Conservation (phyloP, 2,329 filamentous ascomycete species). For the Zopfia rhizophila region DNA sequence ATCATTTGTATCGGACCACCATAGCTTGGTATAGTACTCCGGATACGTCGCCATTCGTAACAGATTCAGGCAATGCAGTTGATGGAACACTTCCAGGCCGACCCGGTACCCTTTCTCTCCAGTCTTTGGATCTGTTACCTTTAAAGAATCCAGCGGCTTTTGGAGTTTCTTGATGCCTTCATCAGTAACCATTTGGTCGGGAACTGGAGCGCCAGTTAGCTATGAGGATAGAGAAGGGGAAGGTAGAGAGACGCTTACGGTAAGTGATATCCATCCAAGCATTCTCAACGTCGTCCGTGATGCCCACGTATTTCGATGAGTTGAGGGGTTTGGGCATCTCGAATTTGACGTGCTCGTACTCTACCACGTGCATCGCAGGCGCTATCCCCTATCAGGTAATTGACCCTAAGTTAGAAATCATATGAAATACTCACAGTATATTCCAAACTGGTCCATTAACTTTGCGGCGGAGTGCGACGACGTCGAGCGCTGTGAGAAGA, state of each 20-base stretch:
- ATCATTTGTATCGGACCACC: constrained; percentile 39
- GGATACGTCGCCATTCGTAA: constrained; percentile 47
- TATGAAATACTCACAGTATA: constrained; percentile 34
- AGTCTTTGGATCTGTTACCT: constrained; percentile 65
- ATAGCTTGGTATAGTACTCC: constrained; percentile 42
- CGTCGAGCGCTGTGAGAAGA: constrained; percentile 41
- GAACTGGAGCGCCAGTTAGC: constrained; percentile 56
- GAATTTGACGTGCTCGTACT: constrained; percentile 40
- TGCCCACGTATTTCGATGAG: constrained; percentile 62
- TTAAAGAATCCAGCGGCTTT: constrained; percentile 63
- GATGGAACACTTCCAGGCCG: constrained; percentile 68
- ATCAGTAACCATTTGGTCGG: constrained; percentile 69
- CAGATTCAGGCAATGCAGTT: constrained; percentile 50
- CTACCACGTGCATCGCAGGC: constrained; percentile 41
- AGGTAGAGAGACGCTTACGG: constrained; percentile 35
- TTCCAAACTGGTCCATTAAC: constrained; percentile 44
- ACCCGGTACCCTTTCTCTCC: constrained; percentile 69
- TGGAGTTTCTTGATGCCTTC: constrained; percentile 65
- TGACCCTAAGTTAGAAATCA: too few species aligned
- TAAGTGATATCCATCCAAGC: constrained; percentile 67
- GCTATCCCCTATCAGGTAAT: constrained; percentile 24
- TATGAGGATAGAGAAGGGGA: constrained; percentile 12
- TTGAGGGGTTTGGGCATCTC: constrained; percentile 40
- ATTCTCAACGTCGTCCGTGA: constrained; percentile 65
- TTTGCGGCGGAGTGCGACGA: constrained; percentile 37